A percentile compares a stretch with the other conserved stretches of the same genome.
Conservation (phyloP, 2,329 filamentous ascomycete genomes). For the Dactylellina cionopaga region DNA sequence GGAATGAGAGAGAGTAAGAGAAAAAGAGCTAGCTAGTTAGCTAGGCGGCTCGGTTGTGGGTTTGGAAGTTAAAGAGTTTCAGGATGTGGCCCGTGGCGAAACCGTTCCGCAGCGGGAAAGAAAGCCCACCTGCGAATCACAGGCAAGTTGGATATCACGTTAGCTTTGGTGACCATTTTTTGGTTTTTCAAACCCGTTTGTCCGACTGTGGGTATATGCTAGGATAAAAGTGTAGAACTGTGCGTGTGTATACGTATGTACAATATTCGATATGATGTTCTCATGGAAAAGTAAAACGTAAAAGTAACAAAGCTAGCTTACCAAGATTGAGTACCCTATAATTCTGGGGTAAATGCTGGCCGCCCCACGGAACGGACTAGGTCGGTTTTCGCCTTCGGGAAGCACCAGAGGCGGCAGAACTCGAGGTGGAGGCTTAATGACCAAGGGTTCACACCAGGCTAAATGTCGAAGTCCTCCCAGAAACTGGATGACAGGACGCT, state of each 20-base stretch:
- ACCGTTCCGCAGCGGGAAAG: conserved; percentile 52
- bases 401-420: conserved; percentile 51
- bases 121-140: conserved; percentile 51
- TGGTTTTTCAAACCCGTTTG: conserved; percentile 28
- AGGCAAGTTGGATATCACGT: conserved; percentile 44
- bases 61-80: conserved; percentile 52
- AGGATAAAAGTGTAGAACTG: conserved; percentile 7
- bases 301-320: conserved; percentile 21
- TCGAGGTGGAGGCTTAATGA: conserved; percentile 40
- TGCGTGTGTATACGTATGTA: conserved; percentile 17
- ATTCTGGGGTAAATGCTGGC: conserved; percentile 50
- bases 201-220: conserved; percentile 18
- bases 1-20: too few relatives aligned
- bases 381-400: conserved; percentile 50
- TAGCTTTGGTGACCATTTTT: conserved; percentile 41
- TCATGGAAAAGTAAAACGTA: not conserved
- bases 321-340: conserved; percentile 32
- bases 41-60: conserved; percentile 43
- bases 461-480: conserved; percentile 44
- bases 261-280: conserved; percentile 3
- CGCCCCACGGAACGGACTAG: conserved; percentile 43
- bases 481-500: conserved; percentile 40
- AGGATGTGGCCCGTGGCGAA: conserved; percentile 53
- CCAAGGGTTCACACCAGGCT: conserved; percentile 51
- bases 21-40: conserved; percentile 24